Base-by-base conservation (phyloP, 1,284 basidiomycete species). In the Pholiota adiposa region DNA sequence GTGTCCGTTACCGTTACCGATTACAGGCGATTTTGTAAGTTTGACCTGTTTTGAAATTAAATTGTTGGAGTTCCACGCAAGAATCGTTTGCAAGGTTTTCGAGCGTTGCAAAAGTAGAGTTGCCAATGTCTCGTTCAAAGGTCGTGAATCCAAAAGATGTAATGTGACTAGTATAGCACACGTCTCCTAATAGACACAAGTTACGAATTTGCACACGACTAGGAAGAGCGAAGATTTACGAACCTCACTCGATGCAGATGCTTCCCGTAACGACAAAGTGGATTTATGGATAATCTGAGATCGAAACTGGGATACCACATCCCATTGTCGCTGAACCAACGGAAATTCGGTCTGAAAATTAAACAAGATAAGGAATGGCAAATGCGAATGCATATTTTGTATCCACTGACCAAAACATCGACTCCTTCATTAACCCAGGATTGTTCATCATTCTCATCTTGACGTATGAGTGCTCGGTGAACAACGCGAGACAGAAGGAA, bases 311-410 rank as follows among this genome's bases (percentile, higher is more conserved):
- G 88, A 83, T 12, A 97, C 84, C 0, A 83, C 81, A 60, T 96
- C 94, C 94, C 94, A 97, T 72, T 97, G 94, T 40, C 93, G 88
- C 66, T 93, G 89, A 4, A 93, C 84, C 3, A 97, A 77, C 16
- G 93, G 92, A 63, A 94, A 90, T 75, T 92, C 89, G 54, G 85
- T 84, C 90, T 92, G 67, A 12, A 60, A 11, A 29, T 33, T 27
- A 40, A 25, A 9, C 67, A 31, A 25, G 16, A n/a, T 41, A 33
- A 50, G 44, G 21, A 21, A 14, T n/a, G 16, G 25, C 38, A 12
- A 12, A 25, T 5, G 16, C 51, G 21, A 11, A 31, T 36, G 31
- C 7, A 34, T 18, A 29, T 51, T 19, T 11, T 25, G 18, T 7
- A 19, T n/a, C 0, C 29, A 65, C 83, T 53, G 66, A 92, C 90